Evolutionary conservation across 176 grass and related monocot species (phyloP), one percentile per base, ranked within the genome.

Genomic region (Rhynchospora tenuis): DNA sequence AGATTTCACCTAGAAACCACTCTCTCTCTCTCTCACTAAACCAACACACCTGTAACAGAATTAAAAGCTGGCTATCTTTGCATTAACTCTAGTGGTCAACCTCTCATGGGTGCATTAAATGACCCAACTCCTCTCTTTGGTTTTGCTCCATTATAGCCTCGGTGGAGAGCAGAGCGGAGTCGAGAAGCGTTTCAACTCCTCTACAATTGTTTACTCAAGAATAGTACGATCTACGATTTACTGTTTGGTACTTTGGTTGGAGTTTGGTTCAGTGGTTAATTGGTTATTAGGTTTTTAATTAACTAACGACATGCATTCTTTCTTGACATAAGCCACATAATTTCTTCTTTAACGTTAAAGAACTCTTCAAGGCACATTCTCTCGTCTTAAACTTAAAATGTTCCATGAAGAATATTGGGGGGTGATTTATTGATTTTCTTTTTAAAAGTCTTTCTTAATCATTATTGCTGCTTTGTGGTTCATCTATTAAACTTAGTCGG

Each of bases 91-190:
- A 28, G 80, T 20, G 80, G 80, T 82, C 80, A 82, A 82, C 80
- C 80, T 68, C 80, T 82, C 80, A 82, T 63, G 80, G 27, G 20
- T 68, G 61, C 61, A 82, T 82, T 82, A 68, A 82, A 82, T 82
- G 80, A 50, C 60, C 75, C 80, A 82, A 82, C 80, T 11, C 4
- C 63, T 82, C 59, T 65, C 59, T 19, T 67, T 29, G 47, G 80
- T 26, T 62, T 82, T 82, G 80, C 42, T 82, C 42, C 57, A 82
- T 51, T 82, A 24, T 80, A 42, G 54, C 14, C 78, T 59, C 1
- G 12, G 19, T n/a, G 65, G 67, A 70, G 44, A 73, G 73, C 2
- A 45, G 44, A 73, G 73, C 2, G 29, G 73, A 77, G 48, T 76
- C 48, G 55, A 76, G 1, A 7, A 55, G 13, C 43, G 13, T 76